Evolutionary conservation across 2,329 filamentous ascomycete genomes (phyloP).

Genomic region (Trichoderma simmonsii): DNA sequence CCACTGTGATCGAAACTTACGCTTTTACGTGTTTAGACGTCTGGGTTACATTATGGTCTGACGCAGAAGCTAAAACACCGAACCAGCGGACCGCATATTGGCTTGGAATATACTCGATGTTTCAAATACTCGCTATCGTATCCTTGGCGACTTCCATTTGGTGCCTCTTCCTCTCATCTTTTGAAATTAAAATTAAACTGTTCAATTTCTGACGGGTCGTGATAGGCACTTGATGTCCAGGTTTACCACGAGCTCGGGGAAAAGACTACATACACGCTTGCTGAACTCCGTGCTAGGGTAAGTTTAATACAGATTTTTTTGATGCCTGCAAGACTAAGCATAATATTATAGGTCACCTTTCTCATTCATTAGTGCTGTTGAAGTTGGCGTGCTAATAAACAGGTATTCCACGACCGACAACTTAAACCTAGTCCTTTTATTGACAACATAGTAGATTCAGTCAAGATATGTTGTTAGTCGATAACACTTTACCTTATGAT

Average conservation of each 20-base stretch:
- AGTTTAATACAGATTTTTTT: neutral
- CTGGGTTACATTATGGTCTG: neutral
- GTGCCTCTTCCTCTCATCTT: neutral
- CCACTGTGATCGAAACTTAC: neutral
- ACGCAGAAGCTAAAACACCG: neutral
- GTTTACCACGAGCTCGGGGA: neutral
- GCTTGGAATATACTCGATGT: neutral
- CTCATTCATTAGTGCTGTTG: neutral
- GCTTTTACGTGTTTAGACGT: neutral
- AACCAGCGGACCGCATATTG: neutral
- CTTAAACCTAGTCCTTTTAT: neutral
- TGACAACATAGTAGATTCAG: neutral
- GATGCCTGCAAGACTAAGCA: neutral
- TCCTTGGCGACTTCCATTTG: neutral
- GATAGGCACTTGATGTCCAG: neutral
- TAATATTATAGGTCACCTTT: neutral
- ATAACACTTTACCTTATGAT: neutral
- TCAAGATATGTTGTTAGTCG: neutral
- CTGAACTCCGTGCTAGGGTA: neutral
- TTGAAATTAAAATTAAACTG: neutral
- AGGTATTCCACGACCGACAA: neutral
- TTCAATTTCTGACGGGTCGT: neutral
- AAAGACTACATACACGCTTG: neutral
- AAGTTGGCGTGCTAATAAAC: neutral
- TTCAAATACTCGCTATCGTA: neutral